Percentiles rank a stretch among this genome's conserved stretches.
Conservation (phyloP, 2,329 filamentous ascomycete species). For the Aspergillus hortae region DNA sequence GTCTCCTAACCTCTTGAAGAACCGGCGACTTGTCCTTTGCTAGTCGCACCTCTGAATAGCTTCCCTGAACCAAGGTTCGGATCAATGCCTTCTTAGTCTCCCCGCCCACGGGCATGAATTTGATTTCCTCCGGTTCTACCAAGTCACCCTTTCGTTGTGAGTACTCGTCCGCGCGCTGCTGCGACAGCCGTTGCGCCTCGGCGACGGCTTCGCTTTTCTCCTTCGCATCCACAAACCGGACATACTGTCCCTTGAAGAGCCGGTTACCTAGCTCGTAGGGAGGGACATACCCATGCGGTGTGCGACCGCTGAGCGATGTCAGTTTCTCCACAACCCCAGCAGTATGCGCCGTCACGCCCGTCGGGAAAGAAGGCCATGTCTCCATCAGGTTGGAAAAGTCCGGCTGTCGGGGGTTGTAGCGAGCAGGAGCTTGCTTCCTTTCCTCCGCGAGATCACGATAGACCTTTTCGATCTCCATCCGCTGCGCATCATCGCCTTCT, state of each 20-base stretch:
- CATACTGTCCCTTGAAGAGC: constrained; percentile 35
- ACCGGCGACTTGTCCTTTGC: constrained; percentile 22
- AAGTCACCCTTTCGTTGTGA: constrained; percentile 36
- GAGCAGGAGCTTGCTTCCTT: constrained; percentile 28
- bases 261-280: constrained; percentile 35
- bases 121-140: constrained; percentile 30
- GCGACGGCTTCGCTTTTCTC: constrained; percentile 35
- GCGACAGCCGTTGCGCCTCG: constrained; percentile 32
- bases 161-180: constrained; percentile 29
- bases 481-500: constrained; percentile 19
- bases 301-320: constrained; percentile 31
- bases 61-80: constrained; percentile 30
- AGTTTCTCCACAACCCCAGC: constrained; percentile 34
- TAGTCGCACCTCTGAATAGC: constrained; percentile 25
- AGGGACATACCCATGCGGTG: constrained; percentile 32
- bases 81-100: constrained; percentile 28
- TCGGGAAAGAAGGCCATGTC: constrained; percentile 40
- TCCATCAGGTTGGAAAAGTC: constrained; percentile 29
- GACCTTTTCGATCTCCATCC: constrained; percentile 26
- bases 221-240: constrained; percentile 34
- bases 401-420: constrained; percentile 33
- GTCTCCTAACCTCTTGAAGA: constrained; percentile 30
- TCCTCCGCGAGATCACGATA: constrained; percentile 28
- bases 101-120: constrained; percentile 24
- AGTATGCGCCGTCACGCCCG: constrained; percentile 22